phyloP scores from a whole-genome alignment of 225 moss, liverwort and hornwort genomes.

The Bryoerythrophyllum caledonicum region DNA sequence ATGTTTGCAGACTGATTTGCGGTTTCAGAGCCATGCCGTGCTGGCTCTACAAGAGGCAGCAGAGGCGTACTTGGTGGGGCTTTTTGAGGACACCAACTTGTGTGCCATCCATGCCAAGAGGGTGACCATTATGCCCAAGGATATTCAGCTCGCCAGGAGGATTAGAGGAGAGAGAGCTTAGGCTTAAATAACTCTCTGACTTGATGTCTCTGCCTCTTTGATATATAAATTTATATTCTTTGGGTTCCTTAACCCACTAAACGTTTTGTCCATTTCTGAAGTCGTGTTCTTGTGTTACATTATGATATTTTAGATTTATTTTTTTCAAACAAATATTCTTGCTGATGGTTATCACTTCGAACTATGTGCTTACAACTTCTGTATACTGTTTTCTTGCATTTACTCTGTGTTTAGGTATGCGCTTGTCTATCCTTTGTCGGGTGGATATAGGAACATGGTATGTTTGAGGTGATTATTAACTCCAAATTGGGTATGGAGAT shows the following conservation, averaged over 20 bases:
- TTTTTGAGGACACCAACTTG: constrained; percentile 55
- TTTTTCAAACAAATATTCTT: background rate
- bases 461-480: too few relatives aligned
- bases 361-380: background rate
- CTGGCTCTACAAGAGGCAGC: constrained; percentile 58
- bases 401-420: too few relatives aligned
- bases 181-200: background rate
- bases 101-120: constrained; percentile 54
- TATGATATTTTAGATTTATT: too few relatives aligned
- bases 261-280: background rate
- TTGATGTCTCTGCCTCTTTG: background rate
- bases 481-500: too few relatives aligned
- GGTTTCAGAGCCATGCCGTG: constrained; percentile 60
- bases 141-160: constrained; percentile 58
- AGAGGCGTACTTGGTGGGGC: constrained; percentile 47
- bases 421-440: too few relatives aligned
- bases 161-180: constrained; percentile 61
- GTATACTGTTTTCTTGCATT: too few relatives aligned
- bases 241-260: constrained; percentile 29
- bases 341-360: background rate
- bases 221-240: constrained; percentile 4
- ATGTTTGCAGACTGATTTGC: constrained; percentile 47
- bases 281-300: too few relatives aligned
- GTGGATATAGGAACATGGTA: too few relatives aligned
- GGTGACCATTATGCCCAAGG: constrained; percentile 68